phyloP scores from a whole-genome alignment of 805 yeast species.

The Pachysolen tannophilus region DNA sequence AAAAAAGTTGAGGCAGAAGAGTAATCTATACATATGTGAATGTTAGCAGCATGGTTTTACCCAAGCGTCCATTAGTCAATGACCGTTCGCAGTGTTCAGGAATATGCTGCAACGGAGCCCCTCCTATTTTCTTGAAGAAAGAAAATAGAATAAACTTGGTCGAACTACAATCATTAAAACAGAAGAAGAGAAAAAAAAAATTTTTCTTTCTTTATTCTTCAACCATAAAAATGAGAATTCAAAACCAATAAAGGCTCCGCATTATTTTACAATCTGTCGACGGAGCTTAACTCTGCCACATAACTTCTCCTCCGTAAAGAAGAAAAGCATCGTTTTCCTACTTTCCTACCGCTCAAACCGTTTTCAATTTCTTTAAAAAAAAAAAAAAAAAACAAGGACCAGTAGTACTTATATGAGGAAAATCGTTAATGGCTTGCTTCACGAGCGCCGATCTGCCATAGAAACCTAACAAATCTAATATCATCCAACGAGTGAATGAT shows the following conservation, averaged over 20 bases:
- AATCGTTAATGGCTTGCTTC: slow-evolving; percentile 43
- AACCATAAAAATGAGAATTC: slow-evolving; percentile 41
- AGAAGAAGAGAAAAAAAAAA: too few species aligned
- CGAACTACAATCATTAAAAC: slow-evolving; percentile 50
- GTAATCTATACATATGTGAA: slow-evolving; percentile 19
- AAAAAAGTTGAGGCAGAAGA: too few species aligned
- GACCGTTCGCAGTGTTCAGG: slow-evolving; percentile 98
- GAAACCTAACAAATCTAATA: slow-evolving; percentile 9
- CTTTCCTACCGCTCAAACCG: slow-evolving; percentile 28
- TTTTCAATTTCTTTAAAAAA: slow-evolving; percentile 24
- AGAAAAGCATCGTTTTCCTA: slow-evolving; percentile 13
- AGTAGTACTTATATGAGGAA: slow-evolving; percentile 23
- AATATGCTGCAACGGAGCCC: slow-evolving; percentile 88
- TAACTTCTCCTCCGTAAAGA: slow-evolving; percentile 23
- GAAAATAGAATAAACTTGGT: too few species aligned
- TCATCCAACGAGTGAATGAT: slow-evolving; percentile 13
- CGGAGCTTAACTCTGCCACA: slow-evolving; percentile 87
- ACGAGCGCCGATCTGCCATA: slow-evolving; percentile 65
- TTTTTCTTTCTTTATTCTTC: too few species aligned
- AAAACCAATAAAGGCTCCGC: slow-evolving; percentile 46
- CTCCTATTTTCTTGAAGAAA: too few species aligned
- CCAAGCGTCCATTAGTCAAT: slow-evolving; percentile 93
- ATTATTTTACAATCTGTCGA: slow-evolving; percentile 87
- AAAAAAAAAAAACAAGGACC: slow-evolving; percentile 14
- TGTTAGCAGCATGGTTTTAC: slow-evolving; percentile 99